phyloP scores from a whole-genome alignment of 805 yeast species.

The Yamadazyma tumulicola region DNA sequence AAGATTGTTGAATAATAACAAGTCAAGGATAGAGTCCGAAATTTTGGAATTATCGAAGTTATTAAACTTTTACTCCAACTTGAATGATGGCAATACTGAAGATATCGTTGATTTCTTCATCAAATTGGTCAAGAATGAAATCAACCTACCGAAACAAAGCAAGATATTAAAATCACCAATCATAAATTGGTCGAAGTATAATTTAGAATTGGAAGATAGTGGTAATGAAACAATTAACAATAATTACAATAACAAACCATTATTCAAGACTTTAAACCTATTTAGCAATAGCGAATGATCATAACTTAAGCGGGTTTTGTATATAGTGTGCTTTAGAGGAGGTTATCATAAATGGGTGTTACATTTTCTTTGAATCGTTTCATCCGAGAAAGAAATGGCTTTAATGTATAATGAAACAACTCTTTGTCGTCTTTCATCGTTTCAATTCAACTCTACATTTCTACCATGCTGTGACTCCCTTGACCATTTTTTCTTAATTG shows the following conservation, averaged over 20 bases:
- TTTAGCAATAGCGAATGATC: slow-evolving; percentile 13
- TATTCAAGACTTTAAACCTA: slow-evolving; percentile 23
- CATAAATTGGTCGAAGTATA: slow-evolving; percentile 38
- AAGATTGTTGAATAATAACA: slow-evolving; percentile 23
- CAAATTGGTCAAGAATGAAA: slow-evolving; percentile 29
- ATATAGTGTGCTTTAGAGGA: slow-evolving; percentile 7
- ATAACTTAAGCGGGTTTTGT: too few relatives aligned
- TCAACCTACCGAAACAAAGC: slow-evolving; percentile 32
- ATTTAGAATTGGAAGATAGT: slow-evolving; percentile 12
- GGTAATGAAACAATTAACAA: slow-evolving; percentile 2
- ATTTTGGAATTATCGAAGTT: slow-evolving; percentile 28
- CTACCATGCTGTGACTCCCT: too few relatives aligned
- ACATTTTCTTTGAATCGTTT: too few relatives aligned
- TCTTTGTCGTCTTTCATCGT: too few relatives aligned
- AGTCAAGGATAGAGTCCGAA: slow-evolving; percentile 23
- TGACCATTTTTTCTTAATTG: too few relatives aligned
- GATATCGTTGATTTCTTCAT: slow-evolving; percentile 30
- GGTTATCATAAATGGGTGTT: too few relatives aligned
- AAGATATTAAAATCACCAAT: slow-evolving; percentile 31
- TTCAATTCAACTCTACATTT: too few relatives aligned
- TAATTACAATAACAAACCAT: slow-evolving; percentile 12
- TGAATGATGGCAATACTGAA: slow-evolving; percentile 10
- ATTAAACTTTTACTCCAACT: slow-evolving; percentile 17
- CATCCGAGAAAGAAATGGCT: too few relatives aligned
- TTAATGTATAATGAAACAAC: too few relatives aligned